These are phyloP conservation scores for Lanmaoa pseudosensibilis DNA, from an alignment of 768 basidiomycete species.

Conservation along the genomic window DNA sequence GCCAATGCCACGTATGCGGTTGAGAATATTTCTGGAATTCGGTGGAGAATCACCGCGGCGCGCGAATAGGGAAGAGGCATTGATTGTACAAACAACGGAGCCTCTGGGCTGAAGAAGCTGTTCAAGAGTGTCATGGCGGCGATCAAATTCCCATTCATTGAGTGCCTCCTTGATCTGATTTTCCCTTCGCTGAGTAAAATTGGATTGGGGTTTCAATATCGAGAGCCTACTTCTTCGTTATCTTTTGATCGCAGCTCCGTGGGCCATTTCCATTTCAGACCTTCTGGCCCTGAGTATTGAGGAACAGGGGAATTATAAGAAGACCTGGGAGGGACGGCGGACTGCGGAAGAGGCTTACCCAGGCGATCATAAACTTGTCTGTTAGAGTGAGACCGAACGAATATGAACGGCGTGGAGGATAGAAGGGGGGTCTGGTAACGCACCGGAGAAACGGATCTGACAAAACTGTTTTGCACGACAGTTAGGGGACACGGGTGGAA, in stretches of 20 bases:
- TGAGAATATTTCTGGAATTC: constrained; percentile 29
- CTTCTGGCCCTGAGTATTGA: constrained; percentile 34
- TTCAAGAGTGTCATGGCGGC: constrained; percentile 38
- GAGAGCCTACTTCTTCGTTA: constrained; percentile 46
- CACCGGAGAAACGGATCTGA: constrained; percentile 73
- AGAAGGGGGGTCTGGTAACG: constrained; percentile 18
- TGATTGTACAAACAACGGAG: constrained; percentile 44
- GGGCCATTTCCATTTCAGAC: constrained; percentile 46
- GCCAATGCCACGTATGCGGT: constrained; percentile 39
- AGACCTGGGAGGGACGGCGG: background rate
- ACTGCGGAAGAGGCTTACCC: constrained; percentile 41
- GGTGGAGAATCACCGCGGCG: constrained; percentile 31
- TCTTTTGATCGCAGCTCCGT: constrained; percentile 43
- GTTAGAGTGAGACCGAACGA: constrained; percentile 10
- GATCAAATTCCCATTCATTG: constrained; percentile 39
- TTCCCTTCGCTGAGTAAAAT: constrained; percentile 25
- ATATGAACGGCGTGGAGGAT: constrained; percentile 5
- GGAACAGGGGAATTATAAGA: constrained; percentile 12
- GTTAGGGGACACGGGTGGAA: constrained; percentile 12
- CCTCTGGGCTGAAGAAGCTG: constrained; percentile 46
- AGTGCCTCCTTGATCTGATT: constrained; percentile 50
- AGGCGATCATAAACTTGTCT: constrained; percentile 77
- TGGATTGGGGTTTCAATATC: constrained; percentile 18
- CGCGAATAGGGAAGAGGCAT: constrained; percentile 50
- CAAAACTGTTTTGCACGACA: constrained; percentile 46